phyloP scores from a whole-genome alignment of 2,329 filamentous ascomycete genomes.

The Hyphodiscus sp. region DNA sequence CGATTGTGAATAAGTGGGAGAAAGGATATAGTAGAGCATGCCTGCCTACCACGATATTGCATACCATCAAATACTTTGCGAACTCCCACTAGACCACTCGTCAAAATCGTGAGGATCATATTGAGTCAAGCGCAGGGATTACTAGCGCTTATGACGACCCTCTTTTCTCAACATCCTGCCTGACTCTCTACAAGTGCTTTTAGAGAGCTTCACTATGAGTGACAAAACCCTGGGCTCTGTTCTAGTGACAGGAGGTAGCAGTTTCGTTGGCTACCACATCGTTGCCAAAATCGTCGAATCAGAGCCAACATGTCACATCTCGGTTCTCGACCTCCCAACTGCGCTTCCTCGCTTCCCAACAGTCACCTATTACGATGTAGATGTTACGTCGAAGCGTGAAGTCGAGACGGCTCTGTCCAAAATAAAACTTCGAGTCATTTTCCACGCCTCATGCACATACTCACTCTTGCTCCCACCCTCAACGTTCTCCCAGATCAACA shows the following conservation, averaged over 20 bases:
- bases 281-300: not conserved
- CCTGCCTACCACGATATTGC: conserved; percentile 51
- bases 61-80: conserved; percentile 53
- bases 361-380: not conserved
- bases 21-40: conserved; percentile 48
- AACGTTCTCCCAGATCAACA: conserved; percentile 33
- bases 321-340: not conserved
- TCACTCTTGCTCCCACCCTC: not conserved
- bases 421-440: not conserved
- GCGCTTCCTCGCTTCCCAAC: not conserved
- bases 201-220: no score
- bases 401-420: not conserved
- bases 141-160: no score
- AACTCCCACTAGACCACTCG: conserved; percentile 35
- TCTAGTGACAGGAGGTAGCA: conserved; percentile 1
- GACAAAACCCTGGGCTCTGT: not conserved
- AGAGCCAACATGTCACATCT: not conserved
- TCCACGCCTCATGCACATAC: conserved; percentile 2
- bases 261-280: conserved; percentile 1
- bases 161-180: no score
- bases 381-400: not conserved
- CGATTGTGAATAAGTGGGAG: conserved; percentile 42
- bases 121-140: no score
- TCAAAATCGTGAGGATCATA: no score
- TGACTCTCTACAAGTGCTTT: no score